phyloP scores from a whole-genome alignment of 495 filamentous ascomycete species.

The Aspergillus sparsus region DNA sequence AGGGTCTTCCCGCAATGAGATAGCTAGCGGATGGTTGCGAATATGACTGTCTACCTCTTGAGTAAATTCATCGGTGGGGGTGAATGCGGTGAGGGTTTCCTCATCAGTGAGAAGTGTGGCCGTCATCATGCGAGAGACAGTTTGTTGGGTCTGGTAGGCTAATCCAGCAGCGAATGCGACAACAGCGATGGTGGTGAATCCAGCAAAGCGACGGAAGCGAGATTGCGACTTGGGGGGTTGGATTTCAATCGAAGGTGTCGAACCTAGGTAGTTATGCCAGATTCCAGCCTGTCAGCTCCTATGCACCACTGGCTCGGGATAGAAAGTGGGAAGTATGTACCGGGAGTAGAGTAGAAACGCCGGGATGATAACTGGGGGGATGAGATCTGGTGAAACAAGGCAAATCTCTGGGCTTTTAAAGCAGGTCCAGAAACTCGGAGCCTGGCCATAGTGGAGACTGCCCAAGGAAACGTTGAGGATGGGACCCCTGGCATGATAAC shows the following conservation, averaged over 20 bases:
- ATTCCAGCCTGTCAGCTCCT: not conserved
- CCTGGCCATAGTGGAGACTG: conserved; percentile 25
- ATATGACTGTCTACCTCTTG: conserved; percentile 71
- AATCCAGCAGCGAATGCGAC: conserved; percentile 40
- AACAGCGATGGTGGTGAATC: conserved; percentile 43
- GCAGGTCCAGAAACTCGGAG: conserved; percentile 16
- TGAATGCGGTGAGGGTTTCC: conserved; percentile 69
- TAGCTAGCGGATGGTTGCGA: conserved; percentile 69
- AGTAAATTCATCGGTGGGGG: conserved; percentile 59
- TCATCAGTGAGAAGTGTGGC: conserved; percentile 60
- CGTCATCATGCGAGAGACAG: conserved; percentile 44
- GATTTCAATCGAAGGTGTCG: conserved; percentile 18
- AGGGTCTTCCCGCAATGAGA: conserved; percentile 63
- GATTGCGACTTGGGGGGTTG: conserved; percentile 27
- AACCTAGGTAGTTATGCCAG: not conserved
- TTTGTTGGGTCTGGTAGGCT: conserved; percentile 29
- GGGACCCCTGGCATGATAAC: conserved; percentile 19
- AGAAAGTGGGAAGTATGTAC: conserved; percentile 8
- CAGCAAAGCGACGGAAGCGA: conserved; percentile 38
- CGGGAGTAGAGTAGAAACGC: conserved; percentile 18
- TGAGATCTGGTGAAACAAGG: conserved; percentile 5
- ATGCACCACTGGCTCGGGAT: not conserved
- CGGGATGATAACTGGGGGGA: conserved; percentile 6
- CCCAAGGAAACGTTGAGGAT: conserved; percentile 22
- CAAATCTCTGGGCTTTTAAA: conserved; percentile 20